Percentiles rank a stretch among this genome's conserved stretches.
These are phyloP conservation scores for Colletotrichum cordylinicola DNA, from an alignment of 2,329 filamentous ascomycete species.

Conservation along the genomic window DNA sequence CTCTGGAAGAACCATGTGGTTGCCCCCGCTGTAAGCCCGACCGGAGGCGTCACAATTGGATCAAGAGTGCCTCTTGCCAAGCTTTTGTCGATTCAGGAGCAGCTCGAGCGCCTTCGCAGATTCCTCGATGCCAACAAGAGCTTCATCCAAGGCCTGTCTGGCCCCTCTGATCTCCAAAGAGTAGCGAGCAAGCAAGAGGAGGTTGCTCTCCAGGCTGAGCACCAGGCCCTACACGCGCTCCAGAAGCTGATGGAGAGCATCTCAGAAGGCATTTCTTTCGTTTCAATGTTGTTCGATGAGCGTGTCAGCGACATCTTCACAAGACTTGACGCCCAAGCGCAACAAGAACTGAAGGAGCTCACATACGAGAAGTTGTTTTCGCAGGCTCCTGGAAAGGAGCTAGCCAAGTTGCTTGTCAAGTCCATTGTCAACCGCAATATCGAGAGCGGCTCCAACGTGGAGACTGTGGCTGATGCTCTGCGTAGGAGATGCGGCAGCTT, in stretches of 20 bases:
- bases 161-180: slow-evolving; percentile 82
- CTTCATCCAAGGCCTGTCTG: slow-evolving; percentile 93
- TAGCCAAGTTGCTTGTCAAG: slow-evolving; percentile 94
- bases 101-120: slow-evolving; percentile 76
- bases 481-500: slow-evolving; percentile 93
- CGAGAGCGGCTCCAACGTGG: slow-evolving; percentile 93
- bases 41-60: slow-evolving; percentile 66
- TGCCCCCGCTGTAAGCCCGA: slow-evolving; percentile 52
- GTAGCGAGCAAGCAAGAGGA: slow-evolving; percentile 87
- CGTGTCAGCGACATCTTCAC: slow-evolving; percentile 86
- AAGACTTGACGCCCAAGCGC: slow-evolving; percentile 73
- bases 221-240: slow-evolving; percentile 87
- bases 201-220: slow-evolving; percentile 89
- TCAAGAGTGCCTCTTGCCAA: slow-evolving; percentile 74
- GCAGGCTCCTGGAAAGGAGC: slow-evolving; percentile 77
- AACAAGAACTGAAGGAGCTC: slow-evolving; percentile 73
- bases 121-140: slow-evolving; percentile 89
- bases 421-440: slow-evolving; percentile 98
- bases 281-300: slow-evolving; percentile 93
- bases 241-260: slow-evolving; percentile 88
- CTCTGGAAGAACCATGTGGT: slow-evolving; percentile 87
- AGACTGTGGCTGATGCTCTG: slow-evolving; percentile 95
- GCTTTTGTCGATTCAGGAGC: slow-evolving; percentile 78
- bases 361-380: slow-evolving; percentile 92
- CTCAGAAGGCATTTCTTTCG: slow-evolving; percentile 95